Conservation (phyloP, 768 basidiomycete species). For the Tylopilus rubrobrunneus region DNA sequence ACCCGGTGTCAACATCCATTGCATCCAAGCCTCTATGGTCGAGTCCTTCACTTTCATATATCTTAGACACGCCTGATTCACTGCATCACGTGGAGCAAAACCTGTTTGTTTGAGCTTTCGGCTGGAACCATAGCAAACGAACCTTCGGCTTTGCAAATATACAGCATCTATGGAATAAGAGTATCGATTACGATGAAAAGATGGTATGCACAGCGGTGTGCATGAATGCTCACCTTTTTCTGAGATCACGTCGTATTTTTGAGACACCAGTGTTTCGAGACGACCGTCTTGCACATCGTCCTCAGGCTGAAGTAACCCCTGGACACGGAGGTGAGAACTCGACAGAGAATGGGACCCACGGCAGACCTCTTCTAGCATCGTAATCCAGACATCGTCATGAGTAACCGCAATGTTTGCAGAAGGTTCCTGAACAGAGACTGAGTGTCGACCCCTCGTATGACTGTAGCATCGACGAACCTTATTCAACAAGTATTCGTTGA, state of each 20-base stretch:
- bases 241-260: background rate
- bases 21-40: no score
- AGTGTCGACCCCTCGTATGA: no score
- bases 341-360: background rate
- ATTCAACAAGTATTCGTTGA: background rate
- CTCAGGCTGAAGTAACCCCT: background rate
- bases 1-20: no score
- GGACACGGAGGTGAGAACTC: background rate
- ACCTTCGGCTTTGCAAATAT: conserved; percentile 11
- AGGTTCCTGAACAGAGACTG: background rate
- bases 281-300: conserved; percentile 1
- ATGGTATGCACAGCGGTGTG: no score
- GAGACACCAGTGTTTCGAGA: background rate
- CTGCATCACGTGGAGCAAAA: background rate
- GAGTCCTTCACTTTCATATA: no score
- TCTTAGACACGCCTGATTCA: background rate
- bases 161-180: background rate
- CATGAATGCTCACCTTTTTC: background rate
- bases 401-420: background rate
- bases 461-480: background rate
- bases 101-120: no score
- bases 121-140: background rate
- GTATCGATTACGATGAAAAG: background rate
- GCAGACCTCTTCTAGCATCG: conserved; percentile 5
- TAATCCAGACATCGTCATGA: conserved; percentile 8